These are phyloP conservation scores for Prunus mongolica DNA, from an alignment of 306 rosid species.

Conservation along the genomic window DNA sequence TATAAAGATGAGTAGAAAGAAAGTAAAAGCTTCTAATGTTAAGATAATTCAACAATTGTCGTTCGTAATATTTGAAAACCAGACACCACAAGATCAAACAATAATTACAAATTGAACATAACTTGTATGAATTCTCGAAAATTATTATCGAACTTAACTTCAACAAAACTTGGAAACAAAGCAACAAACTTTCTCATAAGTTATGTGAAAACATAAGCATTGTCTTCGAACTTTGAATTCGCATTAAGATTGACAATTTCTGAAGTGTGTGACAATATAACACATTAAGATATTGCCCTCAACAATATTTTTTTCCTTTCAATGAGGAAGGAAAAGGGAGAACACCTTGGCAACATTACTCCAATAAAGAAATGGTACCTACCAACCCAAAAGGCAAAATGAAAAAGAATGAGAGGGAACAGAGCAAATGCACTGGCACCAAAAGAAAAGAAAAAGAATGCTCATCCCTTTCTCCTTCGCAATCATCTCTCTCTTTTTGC, in stretches of 20 bases:
- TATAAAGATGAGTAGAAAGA: too few relatives aligned
- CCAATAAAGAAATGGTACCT: not conserved
- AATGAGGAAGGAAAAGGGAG: not conserved
- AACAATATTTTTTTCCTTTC: not conserved
- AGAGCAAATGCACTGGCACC: conserved; percentile 28
- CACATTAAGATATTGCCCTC: not conserved
- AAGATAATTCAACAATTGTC: too few relatives aligned
- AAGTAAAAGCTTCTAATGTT: too few relatives aligned
- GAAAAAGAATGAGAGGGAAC: conserved; percentile 5
- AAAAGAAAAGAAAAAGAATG: too few relatives aligned
- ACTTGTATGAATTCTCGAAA: not conserved
- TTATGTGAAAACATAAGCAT: too few relatives aligned
- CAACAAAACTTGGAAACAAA: too few relatives aligned
- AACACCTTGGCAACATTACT: not conserved
- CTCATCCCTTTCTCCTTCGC: not conserved
- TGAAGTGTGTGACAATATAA: not conserved
- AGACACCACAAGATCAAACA: not conserved
- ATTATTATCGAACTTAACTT: not conserved
- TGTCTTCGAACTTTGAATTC: too few relatives aligned
- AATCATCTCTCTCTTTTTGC: not conserved
- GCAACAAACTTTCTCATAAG: too few relatives aligned
- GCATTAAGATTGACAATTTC: too few relatives aligned
- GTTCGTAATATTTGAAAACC: too few relatives aligned
- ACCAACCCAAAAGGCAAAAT: not conserved
- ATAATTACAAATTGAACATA: not conserved